Evolutionary conservation across 345 rosid genomes (phyloP).

Genomic region (Populus simonii): DNA sequence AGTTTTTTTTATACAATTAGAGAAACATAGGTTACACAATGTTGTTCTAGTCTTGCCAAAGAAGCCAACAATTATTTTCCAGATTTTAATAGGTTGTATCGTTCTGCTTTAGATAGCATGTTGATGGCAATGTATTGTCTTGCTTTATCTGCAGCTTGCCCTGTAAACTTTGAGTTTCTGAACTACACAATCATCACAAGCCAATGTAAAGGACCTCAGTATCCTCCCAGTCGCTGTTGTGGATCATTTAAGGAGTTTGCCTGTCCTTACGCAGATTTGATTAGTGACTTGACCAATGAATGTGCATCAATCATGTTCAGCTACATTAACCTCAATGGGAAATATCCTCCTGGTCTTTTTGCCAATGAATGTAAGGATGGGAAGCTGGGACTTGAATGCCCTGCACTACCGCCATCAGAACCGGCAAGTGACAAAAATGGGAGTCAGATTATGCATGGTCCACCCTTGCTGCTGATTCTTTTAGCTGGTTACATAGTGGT

Average conservation of each 20-base stretch:
- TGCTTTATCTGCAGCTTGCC: slow-evolving; percentile 18
- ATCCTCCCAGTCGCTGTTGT: slow-evolving; percentile 15
- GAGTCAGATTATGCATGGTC: slow-evolving; percentile 2
- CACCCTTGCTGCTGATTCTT: slow-evolving; percentile 9
- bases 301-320: slow-evolving; percentile 32
- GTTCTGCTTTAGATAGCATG: neutral
- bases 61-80: neutral
- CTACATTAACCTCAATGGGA: slow-evolving; percentile 33
- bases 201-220: slow-evolving; percentile 23
- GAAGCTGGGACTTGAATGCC: slow-evolving; percentile 24
- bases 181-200: slow-evolving; percentile 30
- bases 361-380: slow-evolving; percentile 17
- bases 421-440: neutral
- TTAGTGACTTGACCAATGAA: slow-evolving; percentile 24
- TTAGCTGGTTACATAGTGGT: neutral
- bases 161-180: slow-evolving; percentile 27
- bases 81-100: neutral
- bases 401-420: slow-evolving; percentile 15
- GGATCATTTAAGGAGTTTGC: slow-evolving; percentile 20
- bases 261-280: slow-evolving; percentile 13
- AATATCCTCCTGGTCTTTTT: slow-evolving; percentile 27
- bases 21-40: neutral
- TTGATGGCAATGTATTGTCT: slow-evolving; percentile 4
- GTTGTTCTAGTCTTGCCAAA: neutral
- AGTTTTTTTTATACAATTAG: neutral